phyloP scores from a whole-genome alignment of 2,329 filamentous ascomycete genomes.

The Achaetomium macrosporum region DNA sequence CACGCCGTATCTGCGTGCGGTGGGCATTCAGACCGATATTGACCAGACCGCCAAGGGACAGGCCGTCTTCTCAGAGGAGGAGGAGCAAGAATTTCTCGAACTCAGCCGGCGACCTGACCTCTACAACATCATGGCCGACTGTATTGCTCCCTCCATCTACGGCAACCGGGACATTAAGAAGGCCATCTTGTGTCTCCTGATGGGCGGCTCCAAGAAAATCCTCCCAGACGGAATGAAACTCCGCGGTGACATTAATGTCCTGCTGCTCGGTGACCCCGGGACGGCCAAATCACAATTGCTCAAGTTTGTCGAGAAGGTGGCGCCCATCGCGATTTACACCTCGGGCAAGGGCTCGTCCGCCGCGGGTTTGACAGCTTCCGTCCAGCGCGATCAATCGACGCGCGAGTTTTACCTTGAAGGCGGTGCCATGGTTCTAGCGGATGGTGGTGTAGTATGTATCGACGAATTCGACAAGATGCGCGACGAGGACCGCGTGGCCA shows the following conservation, averaged over 20 bases:
- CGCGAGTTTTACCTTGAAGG: conserved; percentile 97
- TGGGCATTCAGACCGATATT: conserved; percentile 85
- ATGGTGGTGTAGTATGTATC: conserved; percentile 95
- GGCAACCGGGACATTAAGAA: conserved; percentile 97
- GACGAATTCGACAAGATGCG: conserved; percentile 99
- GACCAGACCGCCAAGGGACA: conserved; percentile 85
- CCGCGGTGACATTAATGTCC: conserved; percentile 94
- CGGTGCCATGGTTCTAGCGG: conserved; percentile 95
- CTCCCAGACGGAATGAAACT: conserved; percentile 96
- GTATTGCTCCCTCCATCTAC: conserved; percentile 96
- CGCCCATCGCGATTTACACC: conserved; percentile 96
- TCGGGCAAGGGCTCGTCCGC: conserved; percentile 97
- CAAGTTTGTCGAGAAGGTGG: conserved; percentile 95
- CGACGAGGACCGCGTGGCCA: conserved; percentile 94
- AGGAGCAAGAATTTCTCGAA: conserved; percentile 93
- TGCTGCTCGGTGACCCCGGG: conserved; percentile 93
- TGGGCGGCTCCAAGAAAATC: conserved; percentile 97
- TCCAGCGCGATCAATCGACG: conserved; percentile 86
- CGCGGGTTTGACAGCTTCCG: conserved; percentile 93
- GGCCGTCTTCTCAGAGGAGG: conserved; percentile 82
- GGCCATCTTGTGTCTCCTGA: conserved; percentile 84
- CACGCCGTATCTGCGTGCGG: conserved; percentile 88
- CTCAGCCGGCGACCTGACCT: conserved; percentile 85
- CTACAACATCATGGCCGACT: conserved; percentile 85
- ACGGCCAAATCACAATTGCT: conserved; percentile 96